Evolutionary conservation across 2,329 filamentous ascomycete genomes (phyloP).

Genomic region (Rutstroemia sp.): DNA sequence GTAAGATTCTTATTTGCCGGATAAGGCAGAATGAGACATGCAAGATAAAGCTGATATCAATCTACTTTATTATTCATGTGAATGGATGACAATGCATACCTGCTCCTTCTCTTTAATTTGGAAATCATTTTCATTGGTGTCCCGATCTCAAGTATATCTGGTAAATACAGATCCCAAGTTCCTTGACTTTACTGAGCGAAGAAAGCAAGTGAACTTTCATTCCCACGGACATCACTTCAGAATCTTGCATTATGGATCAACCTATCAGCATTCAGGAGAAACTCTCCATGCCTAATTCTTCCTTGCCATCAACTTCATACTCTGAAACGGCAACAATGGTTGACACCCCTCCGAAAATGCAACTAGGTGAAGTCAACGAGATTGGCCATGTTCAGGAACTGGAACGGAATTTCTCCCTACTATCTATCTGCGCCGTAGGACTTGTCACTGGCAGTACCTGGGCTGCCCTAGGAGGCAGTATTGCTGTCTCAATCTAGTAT

Average conservation of each 20-base stretch:
- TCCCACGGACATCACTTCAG: not conserved
- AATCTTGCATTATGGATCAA: not conserved
- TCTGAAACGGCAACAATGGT: conserved; percentile 13
- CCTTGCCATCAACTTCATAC: not conserved
- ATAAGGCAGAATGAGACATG: no score
- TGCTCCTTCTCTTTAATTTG: no score
- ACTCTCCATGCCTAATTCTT: not conserved
- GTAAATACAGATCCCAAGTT: not conserved
- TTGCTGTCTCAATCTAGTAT: conserved; percentile 30
- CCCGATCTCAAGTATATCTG: no score
- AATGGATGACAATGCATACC: no score
- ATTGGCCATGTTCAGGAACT: conserved; percentile 45
- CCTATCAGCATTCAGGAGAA: not conserved
- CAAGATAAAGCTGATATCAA: no score
- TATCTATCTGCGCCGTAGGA: conserved; percentile 39
- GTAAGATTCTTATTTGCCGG: no score
- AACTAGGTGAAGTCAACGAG: conserved; percentile 33
- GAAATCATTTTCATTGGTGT: no score
- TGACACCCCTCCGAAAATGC: not conserved
- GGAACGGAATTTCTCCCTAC: conserved; percentile 40
- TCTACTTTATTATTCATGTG: no score
- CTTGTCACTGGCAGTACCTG: conserved; percentile 38
- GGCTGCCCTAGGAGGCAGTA: conserved; percentile 39
- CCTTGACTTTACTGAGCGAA: not conserved
- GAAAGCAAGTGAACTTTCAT: not conserved